Conservation (phyloP, 108 stramenopile genomes). For the Cyclotella choctawhatcheeana region DNA sequence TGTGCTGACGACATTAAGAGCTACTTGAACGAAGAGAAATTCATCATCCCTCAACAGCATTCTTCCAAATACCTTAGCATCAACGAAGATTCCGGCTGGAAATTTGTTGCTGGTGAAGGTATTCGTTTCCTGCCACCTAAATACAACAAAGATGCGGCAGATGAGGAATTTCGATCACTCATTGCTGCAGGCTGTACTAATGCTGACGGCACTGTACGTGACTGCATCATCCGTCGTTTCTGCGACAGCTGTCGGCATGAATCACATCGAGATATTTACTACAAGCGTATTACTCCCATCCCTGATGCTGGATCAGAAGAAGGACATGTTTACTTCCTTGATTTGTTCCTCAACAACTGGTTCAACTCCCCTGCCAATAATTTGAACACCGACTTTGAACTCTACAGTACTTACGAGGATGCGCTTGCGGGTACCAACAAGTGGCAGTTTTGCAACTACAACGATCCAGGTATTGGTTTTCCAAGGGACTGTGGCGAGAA, state of each 20-base stretch:
- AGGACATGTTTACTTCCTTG: slow-evolving; percentile 31
- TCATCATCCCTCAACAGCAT: slow-evolving; percentile 7
- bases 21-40: slow-evolving; percentile 31
- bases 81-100: slow-evolving; percentile 19
- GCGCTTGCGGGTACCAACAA: slow-evolving; percentile 26
- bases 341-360: slow-evolving; percentile 52
- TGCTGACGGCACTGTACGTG: slow-evolving; percentile 1
- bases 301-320: slow-evolving; percentile 8
- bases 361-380: slow-evolving; percentile 6
- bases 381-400: slow-evolving; percentile 32
- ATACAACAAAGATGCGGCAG: slow-evolving; percentile 8
- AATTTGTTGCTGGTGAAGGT: slow-evolving; percentile 28
- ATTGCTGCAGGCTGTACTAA: slow-evolving; percentile 10
- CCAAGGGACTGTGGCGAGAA: slow-evolving; percentile 32
- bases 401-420: slow-evolving; percentile 47
- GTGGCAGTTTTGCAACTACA: slow-evolving; percentile 47
- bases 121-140: slow-evolving; percentile 28
- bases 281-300: slow-evolving; percentile 36
- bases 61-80: background rate
- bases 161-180: slow-evolving; percentile 26
- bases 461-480: slow-evolving; percentile 29
- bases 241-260: slow-evolving; percentile 27
- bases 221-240: slow-evolving; percentile 32
- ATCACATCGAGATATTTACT: slow-evolving; percentile 47
- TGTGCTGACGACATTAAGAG: slow-evolving; percentile 8